Percentiles rank a stretch among this genome's conserved stretches.
Conservation (phyloP, 805 yeast species). For the Sugiyamaella americana region DNA sequence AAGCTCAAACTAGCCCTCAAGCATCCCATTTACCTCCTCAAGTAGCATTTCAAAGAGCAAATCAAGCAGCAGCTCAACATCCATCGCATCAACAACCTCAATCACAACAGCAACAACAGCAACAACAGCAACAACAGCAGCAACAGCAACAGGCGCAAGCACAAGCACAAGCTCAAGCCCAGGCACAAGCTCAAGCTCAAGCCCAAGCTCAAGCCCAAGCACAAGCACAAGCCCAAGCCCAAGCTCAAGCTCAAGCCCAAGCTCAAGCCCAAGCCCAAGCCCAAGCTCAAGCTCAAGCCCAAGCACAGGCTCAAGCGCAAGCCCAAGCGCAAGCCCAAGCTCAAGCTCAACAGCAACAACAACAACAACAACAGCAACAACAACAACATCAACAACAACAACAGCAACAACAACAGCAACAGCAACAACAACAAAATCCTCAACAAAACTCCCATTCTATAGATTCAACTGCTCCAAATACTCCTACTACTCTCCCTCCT, state of each 20-base stretch:
- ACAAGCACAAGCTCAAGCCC: not conserved
- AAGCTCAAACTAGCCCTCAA: not conserved
- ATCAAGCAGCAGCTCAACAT: not conserved
- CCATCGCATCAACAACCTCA: constrained; percentile 3
- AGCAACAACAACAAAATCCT: not conserved
- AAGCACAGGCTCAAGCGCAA: no score
- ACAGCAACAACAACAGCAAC: not conserved
- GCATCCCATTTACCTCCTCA: not conserved
- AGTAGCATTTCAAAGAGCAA: not conserved
- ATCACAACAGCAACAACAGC: not conserved
- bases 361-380: no score
- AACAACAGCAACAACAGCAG: not conserved
- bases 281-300: not conserved
- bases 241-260: not conserved
- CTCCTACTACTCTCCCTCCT: not conserved
- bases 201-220: no score
- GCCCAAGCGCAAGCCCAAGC: no score
- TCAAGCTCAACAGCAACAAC: no score
- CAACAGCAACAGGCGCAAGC: not conserved
- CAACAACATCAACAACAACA: no score
- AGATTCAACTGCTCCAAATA: not conserved
- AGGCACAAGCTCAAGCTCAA: not conserved
- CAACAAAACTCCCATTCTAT: not conserved
- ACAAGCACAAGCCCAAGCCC: no score
- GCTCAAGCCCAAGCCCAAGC: not conserved